Conservation (phyloP, 129 eudicot genomes). For the Silybum marianum region DNA sequence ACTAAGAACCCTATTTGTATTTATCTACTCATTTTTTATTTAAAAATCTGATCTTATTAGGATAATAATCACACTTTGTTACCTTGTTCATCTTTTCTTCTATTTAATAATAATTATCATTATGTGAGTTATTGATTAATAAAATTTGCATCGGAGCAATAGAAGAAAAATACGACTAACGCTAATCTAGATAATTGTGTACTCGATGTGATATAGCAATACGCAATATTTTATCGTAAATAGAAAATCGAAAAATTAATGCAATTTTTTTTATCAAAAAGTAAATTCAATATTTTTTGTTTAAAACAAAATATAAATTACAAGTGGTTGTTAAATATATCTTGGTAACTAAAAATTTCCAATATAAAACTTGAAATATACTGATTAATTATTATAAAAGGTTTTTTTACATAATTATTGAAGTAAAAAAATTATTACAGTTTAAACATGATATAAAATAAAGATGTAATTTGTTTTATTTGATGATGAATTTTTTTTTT, state of each 20-base stretch:
- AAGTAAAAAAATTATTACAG: too few species aligned
- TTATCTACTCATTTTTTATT: neutral
- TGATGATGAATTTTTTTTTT: too few species aligned
- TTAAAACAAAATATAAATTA: too few species aligned
- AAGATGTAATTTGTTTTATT: neutral
- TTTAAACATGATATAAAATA: neutral
- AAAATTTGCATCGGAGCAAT: too few species aligned
- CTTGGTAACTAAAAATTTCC: neutral
- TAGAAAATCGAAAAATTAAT: neutral
- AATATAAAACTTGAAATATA: neutral
- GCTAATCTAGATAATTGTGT: too few species aligned
- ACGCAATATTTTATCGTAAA: neutral
- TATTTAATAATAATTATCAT: too few species aligned
- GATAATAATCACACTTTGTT: neutral
- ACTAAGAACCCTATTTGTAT: constrained; percentile 4
- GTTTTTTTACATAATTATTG: neutral
- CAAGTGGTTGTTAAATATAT: neutral
- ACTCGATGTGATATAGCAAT: neutral
- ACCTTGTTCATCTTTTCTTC: neutral
- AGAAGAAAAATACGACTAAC: neutral
- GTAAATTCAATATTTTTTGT: neutral
- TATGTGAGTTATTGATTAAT: too few species aligned
- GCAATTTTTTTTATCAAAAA: neutral
- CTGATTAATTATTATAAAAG: neutral
- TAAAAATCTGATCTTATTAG: neutral